Evolutionary conservation across 768 basidiomycete species (phyloP).

Genomic region (Suillus bovinus): DNA sequence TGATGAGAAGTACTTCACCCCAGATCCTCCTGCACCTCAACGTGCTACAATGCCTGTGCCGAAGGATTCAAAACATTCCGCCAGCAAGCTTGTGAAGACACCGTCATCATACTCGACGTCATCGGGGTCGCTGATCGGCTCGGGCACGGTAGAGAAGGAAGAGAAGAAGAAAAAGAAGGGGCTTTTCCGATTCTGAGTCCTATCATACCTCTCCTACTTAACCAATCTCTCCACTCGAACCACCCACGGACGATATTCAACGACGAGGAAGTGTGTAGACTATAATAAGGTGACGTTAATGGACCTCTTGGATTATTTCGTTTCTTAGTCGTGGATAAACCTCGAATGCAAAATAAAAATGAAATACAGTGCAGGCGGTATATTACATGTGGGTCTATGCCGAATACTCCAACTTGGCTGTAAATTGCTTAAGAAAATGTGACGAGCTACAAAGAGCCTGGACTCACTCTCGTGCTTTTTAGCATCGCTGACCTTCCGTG

Average conservation of each 20-base stretch:
- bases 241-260: conserved; percentile 1
- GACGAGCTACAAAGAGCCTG: neutral
- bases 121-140: conserved; percentile 43
- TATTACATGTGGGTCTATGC: conserved; percentile 34
- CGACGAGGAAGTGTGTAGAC: conserved; percentile 5
- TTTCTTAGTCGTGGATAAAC: neutral
- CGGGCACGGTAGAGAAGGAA: conserved; percentile 45
- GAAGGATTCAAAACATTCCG: conserved; percentile 30
- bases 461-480: conserved; percentile 96
- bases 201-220: neutral
- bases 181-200: conserved; percentile 60
- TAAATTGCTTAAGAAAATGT: conserved; percentile 7
- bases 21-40: conserved; percentile 53
- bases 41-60: conserved; percentile 9
- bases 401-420: conserved; percentile 47
- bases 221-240: neutral
- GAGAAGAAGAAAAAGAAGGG: conserved; percentile 81
- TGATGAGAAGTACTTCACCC: conserved; percentile 74
- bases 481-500: conserved; percentile 91
- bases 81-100: conserved; percentile 33
- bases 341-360: conserved; percentile 6
- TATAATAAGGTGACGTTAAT: conserved; percentile 13
- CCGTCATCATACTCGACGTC: conserved; percentile 55
- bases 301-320: conserved; percentile 8
- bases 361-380: conserved; percentile 20